Percentiles rank a stretch among this genome's conserved stretches.
Conservation (phyloP, 208 protist species). For the Wallacemonas sp. region DNA sequence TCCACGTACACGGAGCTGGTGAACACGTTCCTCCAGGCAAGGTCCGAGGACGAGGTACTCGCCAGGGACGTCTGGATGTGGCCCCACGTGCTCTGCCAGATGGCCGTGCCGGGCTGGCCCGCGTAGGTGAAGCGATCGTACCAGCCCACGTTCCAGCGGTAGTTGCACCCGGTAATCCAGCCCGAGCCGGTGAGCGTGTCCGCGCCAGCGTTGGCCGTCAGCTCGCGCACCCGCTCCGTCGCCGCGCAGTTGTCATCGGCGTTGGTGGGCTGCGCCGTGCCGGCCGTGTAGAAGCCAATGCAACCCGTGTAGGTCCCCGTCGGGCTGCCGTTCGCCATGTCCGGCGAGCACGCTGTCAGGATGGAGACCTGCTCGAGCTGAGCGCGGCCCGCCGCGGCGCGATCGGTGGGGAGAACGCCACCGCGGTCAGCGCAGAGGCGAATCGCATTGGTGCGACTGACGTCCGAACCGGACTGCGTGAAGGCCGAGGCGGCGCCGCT, state of each 20-base stretch:
- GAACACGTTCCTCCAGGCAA: background rate
- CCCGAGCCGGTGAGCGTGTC: constrained; percentile 4
- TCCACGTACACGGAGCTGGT: background rate
- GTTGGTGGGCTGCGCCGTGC: constrained; percentile 27
- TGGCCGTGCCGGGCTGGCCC: constrained; percentile 43
- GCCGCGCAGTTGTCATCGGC: constrained; percentile 16
- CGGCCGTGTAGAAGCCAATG: constrained; percentile 30
- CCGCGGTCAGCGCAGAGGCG: constrained; percentile 11
- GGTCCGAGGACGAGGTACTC: background rate
- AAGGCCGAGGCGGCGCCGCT: constrained; percentile 1
- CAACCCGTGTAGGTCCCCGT: background rate
- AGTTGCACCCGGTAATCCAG: constrained; percentile 32
- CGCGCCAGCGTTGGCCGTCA: constrained; percentile 4
- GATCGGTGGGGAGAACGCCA: constrained; percentile 13
- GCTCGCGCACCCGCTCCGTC: constrained; percentile 6
- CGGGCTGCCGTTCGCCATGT: constrained; percentile 9
- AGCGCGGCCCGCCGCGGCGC: background rate
- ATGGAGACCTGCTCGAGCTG: constrained; percentile 15
- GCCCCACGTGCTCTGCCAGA: constrained; percentile 36
- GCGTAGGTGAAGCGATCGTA: constrained; percentile 42
- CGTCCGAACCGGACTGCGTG: background rate
- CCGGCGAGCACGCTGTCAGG: background rate
- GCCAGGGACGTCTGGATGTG: constrained; percentile 10
- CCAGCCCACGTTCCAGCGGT: constrained; percentile 55
- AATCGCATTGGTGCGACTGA: background rate